Base-by-base conservation (phyloP, 768 basidiomycete genomes). In the Multifurca ochricompacta region DNA sequence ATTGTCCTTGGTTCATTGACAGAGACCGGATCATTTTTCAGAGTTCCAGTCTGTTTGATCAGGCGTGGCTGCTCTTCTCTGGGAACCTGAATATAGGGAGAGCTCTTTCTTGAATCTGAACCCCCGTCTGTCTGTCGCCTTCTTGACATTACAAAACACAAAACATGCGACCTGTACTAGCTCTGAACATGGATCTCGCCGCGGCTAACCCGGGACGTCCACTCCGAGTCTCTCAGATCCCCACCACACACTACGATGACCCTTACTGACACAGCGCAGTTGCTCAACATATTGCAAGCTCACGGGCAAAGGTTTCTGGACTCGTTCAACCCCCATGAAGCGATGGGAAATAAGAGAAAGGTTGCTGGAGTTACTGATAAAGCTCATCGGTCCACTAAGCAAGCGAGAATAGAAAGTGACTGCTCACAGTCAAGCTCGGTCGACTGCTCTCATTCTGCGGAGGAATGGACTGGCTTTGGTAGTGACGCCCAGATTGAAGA, bases 271-370 rank as follows among this genome's bases (percentile, higher is more conserved):
- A 69, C 35, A n/a, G n/a, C n/a, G 23, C 62, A 59, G 27, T 64
- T 77, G n/a, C 69, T 79, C 28, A 62, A 58, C 42, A 53, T 73
- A 43, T 63, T 80, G 21, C 66, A 80, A 48, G 71, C 71, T 37
- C 75, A 77, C 34, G 78, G 78, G 1, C 71, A 71, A 59, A 67
- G 67, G 18, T 80, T 80, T 53, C 59, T 80, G 27, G 59, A 60
- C 28, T 70, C 71, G 3, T 80, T 80, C 47, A 64, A 67, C 32
- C 45, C 64, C 16, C 59, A 65, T 6, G 30, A 39, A 51, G 40
- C 36, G 60, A 64, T 60, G 52, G 64, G 57, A 60, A 68, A 60
- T 53, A 56, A 46, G 52, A 46, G 30, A 28, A 52, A 54, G 43
- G 28, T 45, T 5, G 23, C n/a, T 14, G 30, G 6, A 30, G 42